Percentiles rank a stretch among this genome's conserved stretches.
Conservation (phyloP, 2,329 filamentous ascomycete species). For the Verticillium tricorpus region DNA sequence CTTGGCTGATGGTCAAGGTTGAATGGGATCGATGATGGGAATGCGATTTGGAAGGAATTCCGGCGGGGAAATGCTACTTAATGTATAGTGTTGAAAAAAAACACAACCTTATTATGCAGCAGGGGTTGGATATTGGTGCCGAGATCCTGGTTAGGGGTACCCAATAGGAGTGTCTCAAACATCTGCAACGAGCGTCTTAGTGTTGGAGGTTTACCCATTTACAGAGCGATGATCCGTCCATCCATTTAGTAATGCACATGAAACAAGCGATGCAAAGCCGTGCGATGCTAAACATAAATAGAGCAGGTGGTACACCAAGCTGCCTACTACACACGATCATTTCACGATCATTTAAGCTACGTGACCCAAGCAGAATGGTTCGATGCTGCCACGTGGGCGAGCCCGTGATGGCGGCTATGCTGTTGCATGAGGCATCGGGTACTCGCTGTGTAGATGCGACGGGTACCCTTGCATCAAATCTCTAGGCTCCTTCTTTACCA, state of each 20-base stretch:
- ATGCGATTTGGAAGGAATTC: background rate
- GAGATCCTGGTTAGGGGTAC: background rate
- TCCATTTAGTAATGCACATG: background rate
- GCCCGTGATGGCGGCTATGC: too few relatives aligned
- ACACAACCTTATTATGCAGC: background rate
- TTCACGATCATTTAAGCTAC: too few relatives aligned
- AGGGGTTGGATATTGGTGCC: background rate
- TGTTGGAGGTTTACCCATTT: slow-evolving; percentile 1
- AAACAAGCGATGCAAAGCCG: background rate
- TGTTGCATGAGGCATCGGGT: too few relatives aligned
- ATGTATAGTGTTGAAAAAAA: background rate
- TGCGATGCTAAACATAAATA: background rate
- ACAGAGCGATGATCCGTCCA: background rate
- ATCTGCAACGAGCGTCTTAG: background rate
- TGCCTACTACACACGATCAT: background rate
- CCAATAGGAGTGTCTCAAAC: background rate
- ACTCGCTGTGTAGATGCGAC: too few relatives aligned
- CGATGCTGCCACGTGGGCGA: too few relatives aligned
- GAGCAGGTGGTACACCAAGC: background rate
- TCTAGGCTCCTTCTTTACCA: too few relatives aligned
- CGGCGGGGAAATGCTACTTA: background rate
- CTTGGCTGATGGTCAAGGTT: background rate
- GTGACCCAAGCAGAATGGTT: too few relatives aligned
- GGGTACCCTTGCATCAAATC: too few relatives aligned
- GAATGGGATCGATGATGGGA: background rate